phyloP scores from a whole-genome alignment of 2,329 filamentous ascomycete species.

The Colletotrichum abscissum region DNA sequence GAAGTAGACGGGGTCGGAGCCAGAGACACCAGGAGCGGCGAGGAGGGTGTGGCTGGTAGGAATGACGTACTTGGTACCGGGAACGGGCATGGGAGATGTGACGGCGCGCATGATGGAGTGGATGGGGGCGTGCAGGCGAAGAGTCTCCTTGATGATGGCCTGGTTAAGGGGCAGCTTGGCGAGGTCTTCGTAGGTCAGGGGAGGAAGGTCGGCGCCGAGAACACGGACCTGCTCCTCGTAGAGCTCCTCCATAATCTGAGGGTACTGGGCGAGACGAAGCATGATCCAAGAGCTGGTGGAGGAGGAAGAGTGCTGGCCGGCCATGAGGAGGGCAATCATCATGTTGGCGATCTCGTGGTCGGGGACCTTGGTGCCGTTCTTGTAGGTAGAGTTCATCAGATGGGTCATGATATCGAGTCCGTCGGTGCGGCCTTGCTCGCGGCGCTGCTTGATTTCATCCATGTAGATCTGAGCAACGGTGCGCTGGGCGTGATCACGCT shows the following conservation, averaged over 20 bases:
- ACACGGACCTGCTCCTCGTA: constrained; percentile 82
- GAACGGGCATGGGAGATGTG: constrained; percentile 86
- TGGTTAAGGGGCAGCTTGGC: constrained; percentile 83
- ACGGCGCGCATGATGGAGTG: constrained; percentile 95
- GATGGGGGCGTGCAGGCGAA: constrained; percentile 91
- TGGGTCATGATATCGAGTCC: constrained; percentile 89
- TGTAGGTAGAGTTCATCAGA: constrained; percentile 87
- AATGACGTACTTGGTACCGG: constrained; percentile 85
- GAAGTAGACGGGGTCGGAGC: constrained; percentile 79
- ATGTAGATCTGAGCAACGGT: constrained; percentile 87
- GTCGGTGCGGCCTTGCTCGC: constrained; percentile 61
- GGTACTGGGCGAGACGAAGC: constrained; percentile 80
- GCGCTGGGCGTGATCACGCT: constrained; percentile 81
- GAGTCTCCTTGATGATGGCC: constrained; percentile 90
- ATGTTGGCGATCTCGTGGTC: constrained; percentile 90
- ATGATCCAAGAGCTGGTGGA: constrained; percentile 89
- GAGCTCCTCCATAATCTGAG: constrained; percentile 82
- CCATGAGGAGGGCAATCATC: constrained; percentile 95
- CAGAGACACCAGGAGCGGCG: constrained; percentile 85
- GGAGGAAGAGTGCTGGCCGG: constrained; percentile 89
- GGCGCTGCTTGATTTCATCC: constrained; percentile 81
- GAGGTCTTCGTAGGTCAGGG: constrained; percentile 81
- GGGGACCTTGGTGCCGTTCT: constrained; percentile 81
- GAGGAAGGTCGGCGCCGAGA: constrained; percentile 80
- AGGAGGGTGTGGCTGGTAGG: constrained; percentile 85